phyloP scores from a whole-genome alignment of 2,329 filamentous ascomycete species.

The Clarireedia monteithiana region DNA sequence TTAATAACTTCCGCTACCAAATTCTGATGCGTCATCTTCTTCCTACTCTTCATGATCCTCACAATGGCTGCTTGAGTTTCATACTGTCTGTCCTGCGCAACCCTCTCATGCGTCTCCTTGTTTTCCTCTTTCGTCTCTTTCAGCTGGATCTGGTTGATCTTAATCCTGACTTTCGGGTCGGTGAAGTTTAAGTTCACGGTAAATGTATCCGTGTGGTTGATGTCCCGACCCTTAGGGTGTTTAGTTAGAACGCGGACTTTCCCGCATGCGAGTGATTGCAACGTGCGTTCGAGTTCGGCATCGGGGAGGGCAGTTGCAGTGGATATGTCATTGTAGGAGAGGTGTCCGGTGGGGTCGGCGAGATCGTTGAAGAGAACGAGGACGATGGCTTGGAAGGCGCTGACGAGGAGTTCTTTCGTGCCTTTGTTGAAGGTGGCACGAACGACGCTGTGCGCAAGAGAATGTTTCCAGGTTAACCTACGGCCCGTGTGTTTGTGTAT shows the following conservation, averaged over 20 bases:
- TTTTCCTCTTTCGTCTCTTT: conserved; percentile 96
- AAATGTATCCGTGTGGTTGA: conserved; percentile 74
- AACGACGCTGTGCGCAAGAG: conserved; percentile 83
- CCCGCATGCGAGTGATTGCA: conserved; percentile 91
- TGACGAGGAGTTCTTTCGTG: conserved; percentile 81
- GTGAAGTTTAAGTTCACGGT: conserved; percentile 69
- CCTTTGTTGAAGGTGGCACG: conserved; percentile 74
- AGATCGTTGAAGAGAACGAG: conserved; percentile 82
- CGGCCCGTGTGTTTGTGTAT: conserved; percentile 82
- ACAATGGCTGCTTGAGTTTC: conserved; percentile 97
- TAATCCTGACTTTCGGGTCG: conserved; percentile 81
- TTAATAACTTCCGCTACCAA: conserved; percentile 88
- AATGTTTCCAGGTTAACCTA: conserved; percentile 84
- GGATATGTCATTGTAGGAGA: conserved; percentile 71
- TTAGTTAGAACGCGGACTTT: conserved; percentile 80
- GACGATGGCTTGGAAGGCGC: conserved; percentile 85
- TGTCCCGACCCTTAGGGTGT: conserved; percentile 75
- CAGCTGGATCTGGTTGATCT: conserved; percentile 98
- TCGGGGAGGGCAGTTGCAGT: conserved; percentile 67
- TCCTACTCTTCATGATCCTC: conserved; percentile 91
- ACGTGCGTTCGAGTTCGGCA: conserved; percentile 74
- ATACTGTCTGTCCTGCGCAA: conserved; percentile 83
- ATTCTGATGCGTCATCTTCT: conserved; percentile 78
- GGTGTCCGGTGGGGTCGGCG: conserved; percentile 44
- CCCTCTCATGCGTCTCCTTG: conserved; percentile 83